phyloP scores from a whole-genome alignment of 257 asterid genomes.

The Dorcoceras hygrometricum region DNA sequence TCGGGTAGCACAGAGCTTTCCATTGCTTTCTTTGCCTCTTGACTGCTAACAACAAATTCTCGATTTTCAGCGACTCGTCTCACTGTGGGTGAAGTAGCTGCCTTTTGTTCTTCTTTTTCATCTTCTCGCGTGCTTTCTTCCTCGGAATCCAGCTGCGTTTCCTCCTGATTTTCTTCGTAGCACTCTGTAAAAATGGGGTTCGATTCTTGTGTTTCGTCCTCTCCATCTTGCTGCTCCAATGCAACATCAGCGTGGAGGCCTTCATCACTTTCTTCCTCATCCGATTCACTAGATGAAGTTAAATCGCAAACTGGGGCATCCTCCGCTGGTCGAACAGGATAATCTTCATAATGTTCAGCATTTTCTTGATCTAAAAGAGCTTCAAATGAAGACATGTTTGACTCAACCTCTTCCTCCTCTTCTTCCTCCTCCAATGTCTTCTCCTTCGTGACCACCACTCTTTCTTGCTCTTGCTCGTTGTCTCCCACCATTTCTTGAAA shows the following conservation, averaged over 20 bases:
- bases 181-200: slow-evolving; percentile 2
- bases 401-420: slow-evolving; percentile 45
- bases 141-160: slow-evolving; percentile 4
- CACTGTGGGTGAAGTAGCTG: slow-evolving; percentile 11
- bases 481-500: slow-evolving; percentile 26
- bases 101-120: slow-evolving; percentile 18
- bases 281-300: slow-evolving; percentile 37
- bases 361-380: slow-evolving; percentile 45
- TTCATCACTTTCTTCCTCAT: slow-evolving; percentile 25
- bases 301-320: slow-evolving; percentile 19
- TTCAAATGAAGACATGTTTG: slow-evolving; percentile 49
- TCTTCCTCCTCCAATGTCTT: slow-evolving; percentile 13
- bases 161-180: slow-evolving; percentile 11
- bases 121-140: slow-evolving; percentile 7
- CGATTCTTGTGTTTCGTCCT: slow-evolving; percentile 21
- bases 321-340: slow-evolving; percentile 31
- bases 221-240: slow-evolving; percentile 21
- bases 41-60: slow-evolving; percentile 7
- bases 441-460: slow-evolving; percentile 8
- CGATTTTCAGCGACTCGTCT: slow-evolving; percentile 12
- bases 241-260: slow-evolving; percentile 22
- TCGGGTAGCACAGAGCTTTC: slow-evolving; percentile 54
- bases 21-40: slow-evolving; percentile 20
- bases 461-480: slow-evolving; percentile 20
- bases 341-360: slow-evolving; percentile 30